phyloP scores from a whole-genome alignment of 805 yeast species.

The Scheffersomyces amazonensis region DNA sequence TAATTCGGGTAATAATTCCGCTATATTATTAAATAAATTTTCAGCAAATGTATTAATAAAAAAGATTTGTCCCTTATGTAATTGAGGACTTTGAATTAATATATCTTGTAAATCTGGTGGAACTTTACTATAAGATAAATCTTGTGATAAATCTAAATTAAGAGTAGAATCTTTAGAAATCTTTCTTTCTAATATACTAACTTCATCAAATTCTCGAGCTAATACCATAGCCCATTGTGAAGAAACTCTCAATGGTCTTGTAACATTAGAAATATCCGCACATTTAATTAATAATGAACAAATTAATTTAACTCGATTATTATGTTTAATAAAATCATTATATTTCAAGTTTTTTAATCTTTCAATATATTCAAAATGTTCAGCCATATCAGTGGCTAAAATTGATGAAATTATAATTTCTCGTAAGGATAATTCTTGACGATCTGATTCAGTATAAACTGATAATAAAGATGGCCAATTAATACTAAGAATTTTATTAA shows the following conservation, averaged over 20 bases:
- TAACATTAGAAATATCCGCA: constrained; percentile 93
- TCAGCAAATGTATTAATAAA: constrained; percentile 82
- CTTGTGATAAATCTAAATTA: constrained; percentile 4
- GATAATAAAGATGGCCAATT: constrained; percentile 35
- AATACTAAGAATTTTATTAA: constrained; percentile 30
- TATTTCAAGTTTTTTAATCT: constrained; percentile 35
- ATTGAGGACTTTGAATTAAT: constrained; percentile 41
- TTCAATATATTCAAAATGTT: constrained; percentile 69
- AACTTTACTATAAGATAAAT: constrained; percentile 27
- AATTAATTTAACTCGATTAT: constrained; percentile 40
- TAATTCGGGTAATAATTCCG: constrained; percentile 59
- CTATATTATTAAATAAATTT: constrained; percentile 66
- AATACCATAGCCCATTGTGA: constrained; percentile 86
- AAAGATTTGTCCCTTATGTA: constrained; percentile 74
- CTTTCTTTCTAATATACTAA: constrained; percentile 48
- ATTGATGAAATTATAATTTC: constrained; percentile 34
- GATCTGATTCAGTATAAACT: constrained; percentile 14
- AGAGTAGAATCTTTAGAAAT: constrained; percentile 7
- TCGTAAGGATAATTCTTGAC: constrained; percentile 15
- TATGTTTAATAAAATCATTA: constrained; percentile 11
- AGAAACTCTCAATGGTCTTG: constrained; percentile 72
- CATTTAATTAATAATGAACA: constrained; percentile 79
- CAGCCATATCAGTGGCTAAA: constrained; percentile 84
- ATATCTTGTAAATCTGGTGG: constrained; percentile 43
- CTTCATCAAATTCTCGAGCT: constrained; percentile 72